phyloP scores from a whole-genome alignment of 2,329 filamentous ascomycete genomes.

The Dryadomyces quercus-mongolicae region DNA sequence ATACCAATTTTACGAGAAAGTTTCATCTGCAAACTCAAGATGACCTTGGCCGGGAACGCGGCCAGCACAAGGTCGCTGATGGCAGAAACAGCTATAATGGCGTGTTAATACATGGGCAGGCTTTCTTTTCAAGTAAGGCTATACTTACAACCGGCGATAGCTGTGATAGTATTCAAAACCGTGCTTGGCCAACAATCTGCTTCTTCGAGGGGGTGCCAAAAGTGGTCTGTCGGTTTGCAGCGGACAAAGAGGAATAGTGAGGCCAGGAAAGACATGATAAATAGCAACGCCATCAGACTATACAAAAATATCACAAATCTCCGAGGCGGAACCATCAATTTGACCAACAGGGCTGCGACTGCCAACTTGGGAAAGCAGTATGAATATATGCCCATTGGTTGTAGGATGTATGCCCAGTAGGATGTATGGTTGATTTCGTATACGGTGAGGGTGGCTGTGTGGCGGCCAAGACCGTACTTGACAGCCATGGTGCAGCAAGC shows the following conservation, averaged over 20 bases:
- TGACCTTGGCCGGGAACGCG: neutral
- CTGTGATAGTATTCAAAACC: neutral
- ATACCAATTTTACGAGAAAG: neutral
- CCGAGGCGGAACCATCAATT: neutral
- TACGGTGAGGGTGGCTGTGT: neutral
- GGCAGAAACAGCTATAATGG: neutral
- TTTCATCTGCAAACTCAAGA: neutral
- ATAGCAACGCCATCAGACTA: neutral
- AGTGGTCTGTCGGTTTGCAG: neutral
- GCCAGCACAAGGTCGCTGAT: neutral
- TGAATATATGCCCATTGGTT: constrained; percentile 1
- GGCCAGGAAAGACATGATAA: neutral
- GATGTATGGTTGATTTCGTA: neutral
- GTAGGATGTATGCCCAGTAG: neutral
- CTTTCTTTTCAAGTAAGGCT: too few species aligned
- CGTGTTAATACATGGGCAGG: too few species aligned
- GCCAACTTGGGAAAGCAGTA: constrained; percentile 1
- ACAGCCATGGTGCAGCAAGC: constrained; percentile 2
- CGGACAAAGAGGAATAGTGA: constrained; percentile 1
- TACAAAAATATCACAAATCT: neutral
- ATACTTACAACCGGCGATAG: neutral
- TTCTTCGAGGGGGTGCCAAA: neutral
- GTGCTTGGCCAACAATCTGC: neutral
- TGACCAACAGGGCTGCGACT: neutral
- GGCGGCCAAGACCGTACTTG: neutral